These are phyloP conservation scores for Moelleriella libera DNA, from an alignment of 2,329 filamentous ascomycete genomes.

Conservation along the genomic window DNA sequence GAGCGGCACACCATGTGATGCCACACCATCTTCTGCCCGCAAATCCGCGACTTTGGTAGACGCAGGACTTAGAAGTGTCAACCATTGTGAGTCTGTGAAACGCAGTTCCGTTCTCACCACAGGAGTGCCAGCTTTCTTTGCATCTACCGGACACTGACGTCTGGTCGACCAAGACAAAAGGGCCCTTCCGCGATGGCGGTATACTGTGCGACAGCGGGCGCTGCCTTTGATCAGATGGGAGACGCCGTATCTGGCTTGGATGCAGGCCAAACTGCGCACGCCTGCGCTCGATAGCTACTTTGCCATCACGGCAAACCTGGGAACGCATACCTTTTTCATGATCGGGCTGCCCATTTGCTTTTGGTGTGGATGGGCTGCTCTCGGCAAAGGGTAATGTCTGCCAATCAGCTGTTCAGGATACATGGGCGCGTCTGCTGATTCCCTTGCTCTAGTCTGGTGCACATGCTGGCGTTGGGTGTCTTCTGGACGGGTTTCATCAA, in stretches of 20 bases:
- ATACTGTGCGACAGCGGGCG: slow-evolving; percentile 63
- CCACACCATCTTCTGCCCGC: slow-evolving; percentile 11
- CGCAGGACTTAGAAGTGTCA: slow-evolving; percentile 66
- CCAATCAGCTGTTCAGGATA: slow-evolving; percentile 7
- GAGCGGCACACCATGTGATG: slow-evolving; percentile 17
- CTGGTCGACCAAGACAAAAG: slow-evolving; percentile 49
- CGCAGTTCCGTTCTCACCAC: too few relatives aligned
- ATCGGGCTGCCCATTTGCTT: slow-evolving; percentile 85
- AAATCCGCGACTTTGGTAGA: slow-evolving; percentile 28
- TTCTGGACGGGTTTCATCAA: slow-evolving; percentile 90
- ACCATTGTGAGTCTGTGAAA: slow-evolving; percentile 47
- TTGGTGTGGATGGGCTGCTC: slow-evolving; percentile 80
- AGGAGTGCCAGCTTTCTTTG: too few relatives aligned
- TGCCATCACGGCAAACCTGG: slow-evolving; percentile 87
- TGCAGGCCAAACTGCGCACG: slow-evolving; percentile 69
- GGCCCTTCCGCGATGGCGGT: slow-evolving; percentile 78
- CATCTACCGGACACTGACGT: too few relatives aligned
- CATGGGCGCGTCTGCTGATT: neutral
- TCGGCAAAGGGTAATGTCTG: slow-evolving; percentile 66
- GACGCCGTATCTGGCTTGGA: slow-evolving; percentile 79
- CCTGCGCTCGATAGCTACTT: slow-evolving; percentile 91
- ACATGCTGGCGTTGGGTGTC: slow-evolving; percentile 65
- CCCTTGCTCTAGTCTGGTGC: slow-evolving; percentile 39
- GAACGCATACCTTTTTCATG: slow-evolving; percentile 99
- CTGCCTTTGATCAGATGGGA: slow-evolving; percentile 88